These are phyloP conservation scores for Phytophthora lateralis DNA, from an alignment of 352 stramenopile genomes.

Conservation along the genomic window DNA sequence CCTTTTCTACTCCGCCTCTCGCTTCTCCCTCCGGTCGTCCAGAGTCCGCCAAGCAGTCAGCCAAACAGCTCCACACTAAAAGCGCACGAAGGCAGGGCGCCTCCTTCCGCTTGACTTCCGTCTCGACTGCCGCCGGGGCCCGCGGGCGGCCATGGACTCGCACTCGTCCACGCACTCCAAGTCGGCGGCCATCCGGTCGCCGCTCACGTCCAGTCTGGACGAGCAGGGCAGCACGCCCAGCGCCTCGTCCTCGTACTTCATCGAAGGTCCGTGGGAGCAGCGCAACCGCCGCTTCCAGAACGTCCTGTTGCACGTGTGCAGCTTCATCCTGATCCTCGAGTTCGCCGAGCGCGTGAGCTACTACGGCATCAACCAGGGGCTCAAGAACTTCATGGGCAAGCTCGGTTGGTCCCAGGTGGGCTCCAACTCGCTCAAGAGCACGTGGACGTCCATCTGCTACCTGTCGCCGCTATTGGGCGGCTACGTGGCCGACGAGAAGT, in stretches of 20 bases:
- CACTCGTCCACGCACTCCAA: conserved; percentile 66
- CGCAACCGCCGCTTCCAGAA: conserved; percentile 82
- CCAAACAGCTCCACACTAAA: background rate
- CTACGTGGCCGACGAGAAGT: conserved; percentile 89
- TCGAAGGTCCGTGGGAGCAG: conserved; percentile 80
- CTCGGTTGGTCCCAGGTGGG: conserved; percentile 78
- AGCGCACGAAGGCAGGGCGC: background rate
- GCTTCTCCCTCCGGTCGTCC: conserved; percentile 7
- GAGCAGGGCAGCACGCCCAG: conserved; percentile 49
- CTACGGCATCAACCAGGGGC: conserved; percentile 88
- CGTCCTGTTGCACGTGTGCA: conserved; percentile 83
- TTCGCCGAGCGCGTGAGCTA: conserved; percentile 86
- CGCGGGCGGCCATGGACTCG: conserved; percentile 29
- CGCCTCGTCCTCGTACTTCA: conserved; percentile 71
- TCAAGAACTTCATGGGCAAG: conserved; percentile 89
- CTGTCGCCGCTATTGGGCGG: conserved; percentile 79
- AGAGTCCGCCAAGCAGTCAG: conserved; percentile 9
- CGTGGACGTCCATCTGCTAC: conserved; percentile 89
- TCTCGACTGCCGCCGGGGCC: background rate
- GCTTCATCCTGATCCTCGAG: conserved; percentile 89
- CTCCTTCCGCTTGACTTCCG: background rate
- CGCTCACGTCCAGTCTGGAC: conserved; percentile 46
- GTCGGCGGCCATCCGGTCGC: conserved; percentile 40
- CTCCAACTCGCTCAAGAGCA: conserved; percentile 89
- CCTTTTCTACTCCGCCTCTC: conserved; percentile 26